Base-by-base conservation (phyloP, 441 rosid species). In the Biscutella laevigata region DNA sequence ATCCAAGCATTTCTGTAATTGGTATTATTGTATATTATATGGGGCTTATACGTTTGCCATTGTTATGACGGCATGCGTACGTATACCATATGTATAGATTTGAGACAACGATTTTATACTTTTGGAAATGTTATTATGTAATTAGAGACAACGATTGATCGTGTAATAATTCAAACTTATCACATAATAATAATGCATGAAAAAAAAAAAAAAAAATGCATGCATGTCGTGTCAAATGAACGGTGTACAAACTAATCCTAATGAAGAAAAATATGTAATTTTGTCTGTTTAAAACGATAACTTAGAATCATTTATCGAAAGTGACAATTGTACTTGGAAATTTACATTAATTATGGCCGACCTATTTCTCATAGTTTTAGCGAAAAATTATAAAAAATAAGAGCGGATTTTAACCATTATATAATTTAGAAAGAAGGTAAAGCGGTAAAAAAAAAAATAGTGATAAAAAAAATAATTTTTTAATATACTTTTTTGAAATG, bases 151-250 rank as follows among this genome's bases (percentile, higher is more conserved):
- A 29, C 47, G 69, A 57, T 33, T 26, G 53, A 32, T 56, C 26
- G 30, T 64, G 28, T 47, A 7, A 21, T 35, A n/a, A 41, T 48
- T 40, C 63, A 64, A 49, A 64, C 57, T 56, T 56, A 47, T 56
- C 69, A 25, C 42, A n/a, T n/a, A n/a, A 54, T 38, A 46, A 56
- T 48, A 52, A 42, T n/a, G n/a, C n/a, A n/a, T n/a, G n/a, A n/a
- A n/a, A n/a, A n/a, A n/a, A n/a, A n/a, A n/a, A n/a, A n/a, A n/a
- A n/a, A n/a, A n/a, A n/a, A n/a, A n/a, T 52, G 32, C 37, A 47
- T 48, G 57, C 51, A 32, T 27, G 69, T 64, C 69, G 62, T 64
- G 33, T 56, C 58, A 57, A 50, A 57, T 15, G 46, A 51, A 64
- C 56, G 51, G 38, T 39, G 63, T 64, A 47, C 12, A 64, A 49